Percentiles rank a stretch among this genome's conserved stretches.
These are phyloP conservation scores for Capsicum baccatum DNA, from an alignment of 257 asterid genomes.

Conservation along the genomic window DNA sequence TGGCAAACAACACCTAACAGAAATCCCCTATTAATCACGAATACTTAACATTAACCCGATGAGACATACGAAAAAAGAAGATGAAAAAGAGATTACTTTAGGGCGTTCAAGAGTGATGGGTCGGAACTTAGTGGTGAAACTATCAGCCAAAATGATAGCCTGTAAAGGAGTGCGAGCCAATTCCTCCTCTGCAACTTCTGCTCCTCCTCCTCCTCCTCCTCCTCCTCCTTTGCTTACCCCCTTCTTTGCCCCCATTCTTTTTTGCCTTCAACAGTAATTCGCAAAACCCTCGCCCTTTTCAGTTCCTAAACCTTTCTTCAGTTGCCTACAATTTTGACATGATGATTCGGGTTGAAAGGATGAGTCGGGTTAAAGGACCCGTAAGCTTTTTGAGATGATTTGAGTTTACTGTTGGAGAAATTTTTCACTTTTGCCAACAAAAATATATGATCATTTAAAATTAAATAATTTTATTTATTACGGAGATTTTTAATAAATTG, in stretches of 20 bases:
- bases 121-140: slow-evolving; percentile 93
- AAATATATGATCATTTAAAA: too few relatives aligned
- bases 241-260: slow-evolving; percentile 76
- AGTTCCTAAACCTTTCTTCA: too few relatives aligned
- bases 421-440: too few relatives aligned
- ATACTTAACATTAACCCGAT: background rate
- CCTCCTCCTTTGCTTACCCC: slow-evolving; percentile 50
- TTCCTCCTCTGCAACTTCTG: slow-evolving; percentile 76
- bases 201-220: slow-evolving; percentile 50
- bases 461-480: too few relatives aligned
- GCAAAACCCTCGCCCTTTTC: too few relatives aligned
- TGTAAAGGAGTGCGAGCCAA: slow-evolving; percentile 75
- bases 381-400: too few relatives aligned
- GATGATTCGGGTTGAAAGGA: too few relatives aligned
- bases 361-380: too few relatives aligned
- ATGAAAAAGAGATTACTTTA: slow-evolving; percentile 49
- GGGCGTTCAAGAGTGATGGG: slow-evolving; percentile 97
- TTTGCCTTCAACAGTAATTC: too few relatives aligned
- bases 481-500: too few relatives aligned
- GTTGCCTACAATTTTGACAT: too few relatives aligned
- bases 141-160: slow-evolving; percentile 92
- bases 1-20: background rate
- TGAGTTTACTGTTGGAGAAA: too few relatives aligned
- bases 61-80: background rate
- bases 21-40: background rate